Evolutionary conservation across 306 rosid genomes (phyloP), one percentile per base, ranked within the genome.

Genomic region (Quercus dentata): DNA sequence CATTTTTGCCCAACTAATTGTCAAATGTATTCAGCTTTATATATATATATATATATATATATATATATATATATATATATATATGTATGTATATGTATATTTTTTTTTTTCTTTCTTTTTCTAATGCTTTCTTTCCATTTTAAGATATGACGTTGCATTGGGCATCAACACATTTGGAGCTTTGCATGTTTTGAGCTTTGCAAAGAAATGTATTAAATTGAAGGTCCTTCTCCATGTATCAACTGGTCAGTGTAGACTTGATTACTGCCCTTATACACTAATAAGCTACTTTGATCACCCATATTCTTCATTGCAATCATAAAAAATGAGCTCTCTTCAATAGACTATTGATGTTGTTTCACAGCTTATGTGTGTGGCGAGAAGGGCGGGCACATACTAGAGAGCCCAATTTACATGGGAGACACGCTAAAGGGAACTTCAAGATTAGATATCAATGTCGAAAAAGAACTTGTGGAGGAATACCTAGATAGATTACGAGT

Each of bases 321-420:
- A 74, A 31, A 31, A 30, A 30, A 2, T 9, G 31, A 10, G 33
- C 5, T 44, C 4, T 18, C 4, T 18, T 17, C 25, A 27, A 6
- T 70, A 7, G 38, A 33, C 3, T 12, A 11, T 74, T n/a, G 17
- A n/a, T 18, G 3, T 25, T 25, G 71, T 5, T 38, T 67, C 74
- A 3, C 71, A 89, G 92, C 90, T 20, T 80, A 78, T 74, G 82
- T 86, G 9, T 79, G 83, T 15, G 85, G 85, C 2, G 68, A 74
- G 33, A 44, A 25, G 1, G 21, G 13, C 4, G 76, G 86, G 62
- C 58, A 78, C 6, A 55, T 81, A 56, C 8, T 1, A 20, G 92
- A 88, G 64, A 57, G 82, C 21, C 69, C 83, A 1, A 69, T 78
- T 14, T 25, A 21, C 28, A 81, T 75, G 84, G 82, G 71, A 33